Evolutionary conservation across 352 stramenopile species (phyloP).

Genomic region (Phytophthora vignae): DNA sequence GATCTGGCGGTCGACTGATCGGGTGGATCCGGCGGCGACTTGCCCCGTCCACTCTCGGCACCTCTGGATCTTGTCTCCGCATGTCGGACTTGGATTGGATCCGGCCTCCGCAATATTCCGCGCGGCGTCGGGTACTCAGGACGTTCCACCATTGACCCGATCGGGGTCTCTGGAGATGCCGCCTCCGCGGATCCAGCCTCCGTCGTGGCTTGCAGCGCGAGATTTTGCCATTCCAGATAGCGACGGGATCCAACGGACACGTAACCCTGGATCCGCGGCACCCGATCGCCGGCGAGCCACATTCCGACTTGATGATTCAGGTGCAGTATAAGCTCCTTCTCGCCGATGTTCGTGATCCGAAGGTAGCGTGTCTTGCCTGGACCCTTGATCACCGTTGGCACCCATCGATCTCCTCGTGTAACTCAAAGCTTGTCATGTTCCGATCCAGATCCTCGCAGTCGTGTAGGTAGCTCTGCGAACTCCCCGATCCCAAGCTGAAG

Average conservation of each 20-base stretch:
- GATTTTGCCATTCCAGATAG: slow-evolving; percentile 19
- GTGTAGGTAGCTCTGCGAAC: background rate
- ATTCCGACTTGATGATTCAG: background rate
- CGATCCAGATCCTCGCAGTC: background rate
- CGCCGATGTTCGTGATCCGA: slow-evolving; percentile 8
- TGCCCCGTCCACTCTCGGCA: too few species aligned
- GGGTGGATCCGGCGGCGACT: too few species aligned
- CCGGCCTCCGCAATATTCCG: background rate
- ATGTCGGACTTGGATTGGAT: too few species aligned
- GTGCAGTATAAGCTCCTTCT: background rate
- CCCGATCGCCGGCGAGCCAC: slow-evolving; percentile 12
- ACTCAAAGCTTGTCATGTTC: slow-evolving; percentile 16
- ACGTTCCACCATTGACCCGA: background rate
- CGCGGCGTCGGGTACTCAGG: background rate
- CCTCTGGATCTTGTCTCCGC: too few species aligned
- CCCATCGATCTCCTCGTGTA: slow-evolving; percentile 5
- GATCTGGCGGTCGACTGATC: background rate
- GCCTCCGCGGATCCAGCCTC: background rate
- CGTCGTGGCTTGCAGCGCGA: background rate
- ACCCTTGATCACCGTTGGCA: background rate
- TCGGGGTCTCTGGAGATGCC: background rate
- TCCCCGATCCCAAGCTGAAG: background rate
- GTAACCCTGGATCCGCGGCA: slow-evolving; percentile 7
- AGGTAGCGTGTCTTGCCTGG: background rate
- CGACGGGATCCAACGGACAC: background rate